Base-by-base conservation (phyloP, 441 rosid genomes). In the Iberis amara region DNA sequence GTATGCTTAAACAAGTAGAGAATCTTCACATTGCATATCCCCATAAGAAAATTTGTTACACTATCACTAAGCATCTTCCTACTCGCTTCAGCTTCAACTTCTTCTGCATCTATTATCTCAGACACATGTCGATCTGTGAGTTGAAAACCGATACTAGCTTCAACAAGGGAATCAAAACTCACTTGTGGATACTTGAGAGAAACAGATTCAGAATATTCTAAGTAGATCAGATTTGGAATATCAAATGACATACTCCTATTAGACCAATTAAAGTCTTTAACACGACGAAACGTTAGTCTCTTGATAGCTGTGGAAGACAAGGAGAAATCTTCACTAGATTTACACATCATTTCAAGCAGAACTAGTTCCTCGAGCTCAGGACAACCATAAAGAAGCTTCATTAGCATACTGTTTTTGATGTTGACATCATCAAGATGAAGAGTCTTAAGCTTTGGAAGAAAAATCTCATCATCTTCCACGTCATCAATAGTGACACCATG, bases 361-460 rank as follows among this genome's bases (percentile, higher is more conserved):
- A 13, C 21, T 41, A 50, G 32, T 8, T 59, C 57, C 7, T 59
- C 50, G 14, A 59, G 64, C 5, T 6, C 57, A 2, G n/a, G 47
- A 48, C 63, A 48, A 3, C 55, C 56, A 0, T 47, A 30, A 12
- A 59, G 48, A 48, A 59, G 64, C 41, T 39, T 39, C 1, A 5
- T 3, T 11, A 31, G 14, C 3, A 11, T 27, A 33, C 21, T 43
- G 40, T 11, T 11, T 3, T 2, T 5, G 9, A 56, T 12, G 27
- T 1, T 1, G n/a, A 50, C 11, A 11, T 38, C 23, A 4, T n/a
- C 51, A 26, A 60, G 44, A 42, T 21, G 8, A 7, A 33, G 31
- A 5, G 39, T 52, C 52, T 61, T 61, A 8, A 61, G 47, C 59
- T 27, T 52, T 5, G 57, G 52, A 14, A 61, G 65, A 44, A 0